Evolutionary conservation across 108 stramenopile genomes (phyloP).

Genomic region (Cyclostephanos tholiformis): DNA sequence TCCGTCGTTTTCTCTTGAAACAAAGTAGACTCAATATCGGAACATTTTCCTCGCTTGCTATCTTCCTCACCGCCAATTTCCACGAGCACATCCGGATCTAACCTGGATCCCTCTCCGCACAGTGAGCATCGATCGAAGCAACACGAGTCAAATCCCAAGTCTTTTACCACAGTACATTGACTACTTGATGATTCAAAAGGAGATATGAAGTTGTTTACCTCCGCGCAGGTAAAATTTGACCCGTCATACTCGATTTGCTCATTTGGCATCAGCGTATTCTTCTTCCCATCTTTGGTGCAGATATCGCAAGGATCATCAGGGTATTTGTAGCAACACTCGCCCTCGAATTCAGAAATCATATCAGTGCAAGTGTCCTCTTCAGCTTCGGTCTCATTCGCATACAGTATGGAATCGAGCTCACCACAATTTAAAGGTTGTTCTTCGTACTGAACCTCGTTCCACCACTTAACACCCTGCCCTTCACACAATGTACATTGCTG

Average conservation of each 20-base stretch:
- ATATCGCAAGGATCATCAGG: constrained; percentile 45
- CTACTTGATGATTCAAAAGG: constrained; percentile 39
- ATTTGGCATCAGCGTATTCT: constrained; percentile 40
- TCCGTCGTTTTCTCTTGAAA: constrained; percentile 34
- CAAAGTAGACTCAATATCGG: constrained; percentile 35
- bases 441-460: constrained; percentile 45
- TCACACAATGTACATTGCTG: constrained; percentile 50
- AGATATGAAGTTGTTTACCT: constrained; percentile 49
- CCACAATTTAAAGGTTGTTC: constrained; percentile 40
- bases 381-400: constrained; percentile 29
- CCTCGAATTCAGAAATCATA: constrained; percentile 20
- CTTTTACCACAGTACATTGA: constrained; percentile 33
- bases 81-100: constrained; percentile 42
- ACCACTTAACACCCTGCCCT: constrained; percentile 50
- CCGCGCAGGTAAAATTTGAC: constrained; percentile 45
- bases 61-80: constrained; percentile 25
- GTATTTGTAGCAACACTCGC: constrained; percentile 45
- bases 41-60: constrained; percentile 17
- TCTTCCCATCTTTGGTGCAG: constrained; percentile 33
- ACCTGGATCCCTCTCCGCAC: constrained; percentile 43
- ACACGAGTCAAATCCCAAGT: constrained; percentile 21
- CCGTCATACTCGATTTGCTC: constrained; percentile 44
- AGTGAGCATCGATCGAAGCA: constrained; percentile 52
- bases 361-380: constrained; percentile 34
- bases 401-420: constrained; percentile 39